A percentile compares a stretch with the other conserved stretches of the same genome.
Conservation (phyloP, 2,329 filamentous ascomycete genomes). For the Polytolypa hystricis region DNA sequence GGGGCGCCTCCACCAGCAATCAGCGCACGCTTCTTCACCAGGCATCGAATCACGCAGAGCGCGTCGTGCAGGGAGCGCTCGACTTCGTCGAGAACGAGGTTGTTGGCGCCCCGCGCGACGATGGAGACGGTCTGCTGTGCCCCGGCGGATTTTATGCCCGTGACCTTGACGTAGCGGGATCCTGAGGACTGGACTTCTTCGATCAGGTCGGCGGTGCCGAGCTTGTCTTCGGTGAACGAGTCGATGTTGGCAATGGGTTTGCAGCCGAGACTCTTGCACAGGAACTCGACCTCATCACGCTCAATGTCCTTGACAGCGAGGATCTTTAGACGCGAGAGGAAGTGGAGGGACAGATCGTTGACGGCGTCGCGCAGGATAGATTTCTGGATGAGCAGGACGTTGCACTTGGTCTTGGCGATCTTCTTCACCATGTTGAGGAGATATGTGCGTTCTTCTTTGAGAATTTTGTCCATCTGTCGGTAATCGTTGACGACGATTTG, state of each 20-base stretch:
- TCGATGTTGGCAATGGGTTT: constrained; percentile 98
- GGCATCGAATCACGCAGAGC: constrained; percentile 89
- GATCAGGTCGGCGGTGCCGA: constrained; percentile 83
- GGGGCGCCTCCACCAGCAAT: constrained; percentile 94
- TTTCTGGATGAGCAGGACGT: constrained; percentile 95
- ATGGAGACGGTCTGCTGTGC: constrained; percentile 76
- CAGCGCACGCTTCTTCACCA: constrained; percentile 99
- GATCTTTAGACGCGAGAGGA: constrained; percentile 94
- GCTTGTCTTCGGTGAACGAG: constrained; percentile 96
- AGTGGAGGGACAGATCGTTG: constrained; percentile 94
- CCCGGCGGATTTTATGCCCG: constrained; percentile 69
- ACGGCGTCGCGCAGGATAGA: constrained; percentile 95
- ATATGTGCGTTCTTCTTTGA: constrained; percentile 98
- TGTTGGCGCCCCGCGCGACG: constrained; percentile 88
- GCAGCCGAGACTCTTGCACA: constrained; percentile 98
- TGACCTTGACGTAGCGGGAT: constrained; percentile 88
- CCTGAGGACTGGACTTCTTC: constrained; percentile 84
- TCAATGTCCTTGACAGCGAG: constrained; percentile 95
- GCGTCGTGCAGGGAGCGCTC: constrained; percentile 95
- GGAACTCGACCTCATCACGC: constrained; percentile 96
- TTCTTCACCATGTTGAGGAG: constrained; percentile 99
- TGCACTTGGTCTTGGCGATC: constrained; percentile 99
- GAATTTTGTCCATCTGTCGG: constrained; percentile 99
- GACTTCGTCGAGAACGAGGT: constrained; percentile 87
- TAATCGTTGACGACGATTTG: constrained; percentile 99